These are phyloP conservation scores for Linnemannia zychae DNA, from an alignment of 192 early-diverging fungal genomes.

Conservation along the genomic window DNA sequence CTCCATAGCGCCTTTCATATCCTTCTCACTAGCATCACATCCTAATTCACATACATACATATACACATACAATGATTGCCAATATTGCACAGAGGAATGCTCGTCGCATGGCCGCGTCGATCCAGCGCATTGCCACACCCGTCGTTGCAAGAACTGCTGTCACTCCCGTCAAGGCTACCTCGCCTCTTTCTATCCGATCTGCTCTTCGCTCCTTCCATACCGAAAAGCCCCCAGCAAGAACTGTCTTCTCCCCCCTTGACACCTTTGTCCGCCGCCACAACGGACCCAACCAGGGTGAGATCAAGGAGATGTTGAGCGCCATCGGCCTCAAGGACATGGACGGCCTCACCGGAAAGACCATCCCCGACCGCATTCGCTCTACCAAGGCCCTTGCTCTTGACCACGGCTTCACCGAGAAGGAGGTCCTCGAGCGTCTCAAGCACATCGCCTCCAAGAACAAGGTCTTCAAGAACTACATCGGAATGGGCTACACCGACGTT, in stretches of 20 bases:
- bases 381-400: slow-evolving; percentile 79
- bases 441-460: slow-evolving; percentile 94
- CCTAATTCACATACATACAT: slow-evolving; percentile 14
- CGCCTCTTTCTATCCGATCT: slow-evolving; percentile 53
- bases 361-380: slow-evolving; percentile 87
- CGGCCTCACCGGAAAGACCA: slow-evolving; percentile 85
- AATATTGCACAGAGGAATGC: slow-evolving; percentile 54
- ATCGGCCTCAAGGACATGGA: slow-evolving; percentile 87
- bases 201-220: slow-evolving; percentile 53
- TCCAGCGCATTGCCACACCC: slow-evolving; percentile 31
- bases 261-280: slow-evolving; percentile 90
- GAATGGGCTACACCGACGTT: slow-evolving; percentile 94
- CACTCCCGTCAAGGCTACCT: slow-evolving; percentile 9
- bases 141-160: background rate
- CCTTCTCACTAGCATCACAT: slow-evolving; percentile 9
- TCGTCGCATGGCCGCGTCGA: slow-evolving; percentile 47
- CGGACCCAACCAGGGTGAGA: slow-evolving; percentile 82
- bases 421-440: slow-evolving; percentile 87
- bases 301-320: slow-evolving; percentile 85
- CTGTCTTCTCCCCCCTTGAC: slow-evolving; percentile 70
- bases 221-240: slow-evolving; percentile 55
- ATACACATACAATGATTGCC: slow-evolving; percentile 34
- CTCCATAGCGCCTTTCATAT: background rate
- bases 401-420: slow-evolving; percentile 84
- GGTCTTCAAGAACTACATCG: slow-evolving; percentile 92